These are phyloP conservation scores for Rosa persica DNA, from an alignment of 306 rosid species.

Conservation along the genomic window DNA sequence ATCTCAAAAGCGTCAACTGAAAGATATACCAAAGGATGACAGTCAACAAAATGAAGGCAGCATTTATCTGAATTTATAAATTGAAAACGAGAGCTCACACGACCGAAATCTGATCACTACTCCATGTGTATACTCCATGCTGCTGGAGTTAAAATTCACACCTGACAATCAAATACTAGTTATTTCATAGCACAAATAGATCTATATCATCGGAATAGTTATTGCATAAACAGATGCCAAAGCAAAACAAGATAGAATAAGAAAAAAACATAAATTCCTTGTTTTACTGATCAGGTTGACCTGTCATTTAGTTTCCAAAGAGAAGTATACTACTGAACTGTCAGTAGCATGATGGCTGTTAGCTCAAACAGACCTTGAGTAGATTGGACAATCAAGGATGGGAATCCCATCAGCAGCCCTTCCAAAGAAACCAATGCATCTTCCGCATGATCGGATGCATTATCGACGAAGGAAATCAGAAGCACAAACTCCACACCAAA, in stretches of 20 bases:
- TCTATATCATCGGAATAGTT: background rate
- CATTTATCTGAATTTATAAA: conserved; percentile 27
- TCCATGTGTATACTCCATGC: conserved; percentile 70
- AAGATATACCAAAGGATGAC: conserved; percentile 34
- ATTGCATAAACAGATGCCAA: background rate
- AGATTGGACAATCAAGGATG: conserved; percentile 81
- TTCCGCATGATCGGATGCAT: conserved; percentile 40
- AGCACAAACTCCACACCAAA: conserved; percentile 78
- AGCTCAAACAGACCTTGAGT: conserved; percentile 59
- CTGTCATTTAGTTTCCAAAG: background rate
- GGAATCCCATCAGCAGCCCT: conserved; percentile 46
- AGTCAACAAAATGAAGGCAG: conserved; percentile 31
- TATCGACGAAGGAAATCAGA: conserved; percentile 59
- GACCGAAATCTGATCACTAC: conserved; percentile 81
- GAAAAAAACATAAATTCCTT: conserved; percentile 11
- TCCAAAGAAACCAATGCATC: conserved; percentile 63
- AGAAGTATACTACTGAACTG: conserved; percentile 1
- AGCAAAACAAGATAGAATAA: background rate
- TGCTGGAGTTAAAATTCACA: conserved; percentile 58
- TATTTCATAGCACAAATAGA: background rate
- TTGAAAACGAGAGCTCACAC: conserved; percentile 45
- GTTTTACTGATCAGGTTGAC: conserved; percentile 12
- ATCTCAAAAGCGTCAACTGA: conserved; percentile 75
- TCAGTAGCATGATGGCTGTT: conserved; percentile 21
- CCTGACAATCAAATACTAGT: conserved; percentile 46